A percentile compares a stretch with the other conserved stretches of the same genome.
Evolutionary conservation across 2,329 filamentous ascomycete genomes (phyloP).

Genomic region (Incumbomyces lentus): DNA sequence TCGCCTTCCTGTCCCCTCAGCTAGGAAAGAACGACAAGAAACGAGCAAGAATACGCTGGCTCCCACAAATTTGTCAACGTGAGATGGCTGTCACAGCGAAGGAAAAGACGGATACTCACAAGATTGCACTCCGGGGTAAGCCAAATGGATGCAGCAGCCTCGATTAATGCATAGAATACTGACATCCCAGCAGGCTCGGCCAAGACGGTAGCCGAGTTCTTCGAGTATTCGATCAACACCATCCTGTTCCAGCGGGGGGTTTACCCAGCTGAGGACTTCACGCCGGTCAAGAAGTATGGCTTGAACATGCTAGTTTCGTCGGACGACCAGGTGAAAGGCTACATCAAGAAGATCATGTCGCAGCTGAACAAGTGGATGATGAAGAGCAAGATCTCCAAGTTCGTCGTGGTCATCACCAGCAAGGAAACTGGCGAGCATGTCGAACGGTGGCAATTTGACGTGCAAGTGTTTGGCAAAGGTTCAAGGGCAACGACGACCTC

Average conservation of each 20-base stretch:
- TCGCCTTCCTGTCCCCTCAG: no score
- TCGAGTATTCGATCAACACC: slow-evolving; percentile 76
- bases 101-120: slow-evolving; percentile 82
- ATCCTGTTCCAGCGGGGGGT: slow-evolving; percentile 69
- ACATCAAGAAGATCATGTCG: slow-evolving; percentile 98
- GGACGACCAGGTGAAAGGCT: slow-evolving; percentile 96
- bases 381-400: slow-evolving; percentile 89
- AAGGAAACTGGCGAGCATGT: slow-evolving; percentile 96
- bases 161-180: not conserved
- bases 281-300: slow-evolving; percentile 98
- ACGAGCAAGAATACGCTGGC: no score
- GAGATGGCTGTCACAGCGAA: slow-evolving; percentile 31
- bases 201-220: slow-evolving; percentile 92
- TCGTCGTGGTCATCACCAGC: slow-evolving; percentile 91
- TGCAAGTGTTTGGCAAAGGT: slow-evolving; percentile 50
- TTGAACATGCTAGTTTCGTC: slow-evolving; percentile 74
- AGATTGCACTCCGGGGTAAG: slow-evolving; percentile 60
- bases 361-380: slow-evolving; percentile 98
- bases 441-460: slow-evolving; percentile 97
- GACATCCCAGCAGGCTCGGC: slow-evolving; percentile 46
- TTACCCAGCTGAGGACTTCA: slow-evolving; percentile 93
- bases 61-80: not conserved
- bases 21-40: no score
- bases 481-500: slow-evolving; percentile 38
- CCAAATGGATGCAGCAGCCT: not conserved